Conservation (phyloP, 1,284 basidiomycete genomes). For the Quambalaria eucalypti region DNA sequence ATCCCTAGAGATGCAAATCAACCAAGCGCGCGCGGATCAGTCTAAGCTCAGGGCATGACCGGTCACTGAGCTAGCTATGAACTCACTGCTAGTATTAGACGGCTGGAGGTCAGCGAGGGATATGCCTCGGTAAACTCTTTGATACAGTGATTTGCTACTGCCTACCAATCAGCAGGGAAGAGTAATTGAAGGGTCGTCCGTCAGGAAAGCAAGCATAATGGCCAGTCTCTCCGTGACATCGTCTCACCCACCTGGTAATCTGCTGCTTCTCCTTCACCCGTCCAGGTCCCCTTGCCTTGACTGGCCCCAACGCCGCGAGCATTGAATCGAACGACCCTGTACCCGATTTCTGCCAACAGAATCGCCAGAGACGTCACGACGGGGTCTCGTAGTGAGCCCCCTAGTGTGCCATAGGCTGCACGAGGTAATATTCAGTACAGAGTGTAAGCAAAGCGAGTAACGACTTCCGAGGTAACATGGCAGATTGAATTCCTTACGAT, state of each 20-base stretch:
- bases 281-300: not conserved
- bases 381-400: not conserved
- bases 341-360: not conserved
- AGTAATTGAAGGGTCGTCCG: not conserved
- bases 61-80: too few species aligned
- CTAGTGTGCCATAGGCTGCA: not conserved
- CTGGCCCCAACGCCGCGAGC: not conserved
- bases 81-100: not conserved
- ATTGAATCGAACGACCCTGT: not conserved
- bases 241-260: not conserved
- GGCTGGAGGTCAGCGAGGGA: not conserved
- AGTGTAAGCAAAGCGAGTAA: too few species aligned
- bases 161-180: not conserved
- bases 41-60: not conserved
- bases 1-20: not conserved
- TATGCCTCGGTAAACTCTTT: not conserved
- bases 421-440: too few species aligned
- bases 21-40: not conserved
- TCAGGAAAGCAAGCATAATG: not conserved
- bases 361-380: not conserved
- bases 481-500: too few species aligned
- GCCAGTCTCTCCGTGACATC: not conserved
- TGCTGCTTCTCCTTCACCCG: not conserved
- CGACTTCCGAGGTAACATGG: too few species aligned
- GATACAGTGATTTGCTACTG: not conserved